Evolutionary conservation across 2,329 filamentous ascomycete species (phyloP).

Genomic region (Colletotrichum tofieldiae): DNA sequence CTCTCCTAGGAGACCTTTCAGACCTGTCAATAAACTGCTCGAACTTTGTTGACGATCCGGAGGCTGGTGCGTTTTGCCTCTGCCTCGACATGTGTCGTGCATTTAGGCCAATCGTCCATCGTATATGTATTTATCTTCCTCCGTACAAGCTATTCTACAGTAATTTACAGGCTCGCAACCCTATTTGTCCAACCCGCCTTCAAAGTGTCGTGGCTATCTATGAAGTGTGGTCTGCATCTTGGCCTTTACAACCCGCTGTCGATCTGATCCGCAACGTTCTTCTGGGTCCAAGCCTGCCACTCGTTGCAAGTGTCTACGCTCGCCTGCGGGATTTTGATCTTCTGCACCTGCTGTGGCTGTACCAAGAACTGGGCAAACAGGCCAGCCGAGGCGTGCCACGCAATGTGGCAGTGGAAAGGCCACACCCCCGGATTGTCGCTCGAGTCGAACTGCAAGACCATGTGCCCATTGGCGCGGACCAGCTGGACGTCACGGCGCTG

Average conservation of each 20-base stretch:
- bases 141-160: too few species aligned
- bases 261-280: slow-evolving; percentile 65
- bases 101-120: too few species aligned
- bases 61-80: too few species aligned
- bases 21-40: too few species aligned
- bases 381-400: slow-evolving; percentile 70
- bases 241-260: slow-evolving; percentile 65
- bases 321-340: slow-evolving; percentile 52
- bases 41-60: too few species aligned
- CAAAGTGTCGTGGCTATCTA: too few species aligned
- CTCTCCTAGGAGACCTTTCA: too few species aligned
- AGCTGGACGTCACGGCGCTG: slow-evolving; percentile 67
- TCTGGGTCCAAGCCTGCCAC: slow-evolving; percentile 65
- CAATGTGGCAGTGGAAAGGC: slow-evolving; percentile 70
- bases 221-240: too few species aligned
- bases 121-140: too few species aligned
- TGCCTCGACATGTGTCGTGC: too few species aligned
- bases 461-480: slow-evolving; percentile 59
- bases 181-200: too few species aligned
- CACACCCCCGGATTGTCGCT: slow-evolving; percentile 65
- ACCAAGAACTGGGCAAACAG: slow-evolving; percentile 67
- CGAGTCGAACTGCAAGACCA: slow-evolving; percentile 67
- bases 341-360: slow-evolving; percentile 55
- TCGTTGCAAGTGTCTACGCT: slow-evolving; percentile 62
- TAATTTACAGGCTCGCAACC: too few species aligned